These are phyloP conservation scores for Inga leiocalycina DNA, from an alignment of 306 rosid species.

Conservation along the genomic window DNA sequence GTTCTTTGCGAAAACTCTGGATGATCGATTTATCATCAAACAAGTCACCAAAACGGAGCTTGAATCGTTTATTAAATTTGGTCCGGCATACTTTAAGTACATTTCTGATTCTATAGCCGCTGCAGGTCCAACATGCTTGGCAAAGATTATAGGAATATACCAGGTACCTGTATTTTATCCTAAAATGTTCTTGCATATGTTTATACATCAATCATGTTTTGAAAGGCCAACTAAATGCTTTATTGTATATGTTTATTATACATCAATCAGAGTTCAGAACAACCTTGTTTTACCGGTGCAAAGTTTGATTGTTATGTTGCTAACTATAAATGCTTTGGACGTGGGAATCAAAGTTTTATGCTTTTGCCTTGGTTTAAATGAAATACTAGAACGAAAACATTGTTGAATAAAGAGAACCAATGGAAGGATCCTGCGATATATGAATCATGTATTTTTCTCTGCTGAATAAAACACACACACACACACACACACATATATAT, in stretches of 20 bases:
- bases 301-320: no score
- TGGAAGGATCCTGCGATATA: no score
- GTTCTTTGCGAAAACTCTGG: slow-evolving; percentile 92
- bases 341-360: no score
- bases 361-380: no score
- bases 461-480: background rate
- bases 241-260: no score
- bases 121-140: slow-evolving; percentile 92
- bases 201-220: no score
- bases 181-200: background rate
- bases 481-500: background rate
- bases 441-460: background rate
- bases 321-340: no score
- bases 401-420: no score
- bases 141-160: slow-evolving; percentile 95
- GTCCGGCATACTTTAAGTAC: slow-evolving; percentile 80
- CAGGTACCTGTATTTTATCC: slow-evolving; percentile 59
- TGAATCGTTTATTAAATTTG: slow-evolving; percentile 86
- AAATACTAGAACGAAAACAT: no score
- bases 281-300: no score
- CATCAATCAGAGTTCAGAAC: no score
- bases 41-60: slow-evolving; percentile 93
- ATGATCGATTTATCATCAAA: slow-evolving; percentile 89
- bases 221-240: no score
- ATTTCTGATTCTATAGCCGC: slow-evolving; percentile 70